Percentiles rank a stretch among this genome's conserved stretches.
Evolutionary conservation across 139 green algal genomes (phyloP).

Genomic region (Zygnema cylindricum): DNA sequence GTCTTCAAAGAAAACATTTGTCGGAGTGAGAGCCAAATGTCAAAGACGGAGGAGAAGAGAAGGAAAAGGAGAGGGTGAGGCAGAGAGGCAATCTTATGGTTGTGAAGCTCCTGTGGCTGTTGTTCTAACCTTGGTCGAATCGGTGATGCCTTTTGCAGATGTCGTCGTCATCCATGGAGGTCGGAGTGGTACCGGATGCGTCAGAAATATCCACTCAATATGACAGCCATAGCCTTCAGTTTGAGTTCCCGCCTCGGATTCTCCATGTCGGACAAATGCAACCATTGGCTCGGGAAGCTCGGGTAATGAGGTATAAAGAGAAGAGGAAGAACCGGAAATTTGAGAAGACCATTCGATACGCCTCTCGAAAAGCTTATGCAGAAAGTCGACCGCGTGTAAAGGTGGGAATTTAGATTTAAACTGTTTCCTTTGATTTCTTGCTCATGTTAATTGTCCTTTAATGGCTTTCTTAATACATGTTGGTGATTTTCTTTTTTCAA

Average conservation of each 20-base stretch:
- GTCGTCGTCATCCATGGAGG: constrained; percentile 45
- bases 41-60: too few species aligned
- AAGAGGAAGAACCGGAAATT: constrained; percentile 82
- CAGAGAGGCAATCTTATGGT: too few species aligned
- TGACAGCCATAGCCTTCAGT: constrained; percentile 6
- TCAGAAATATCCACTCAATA: constrained; percentile 38
- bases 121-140: background rate
- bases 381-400: constrained; percentile 86
- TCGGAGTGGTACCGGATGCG: constrained; percentile 28
- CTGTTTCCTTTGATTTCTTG: background rate
- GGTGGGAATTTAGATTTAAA: constrained; percentile 39
- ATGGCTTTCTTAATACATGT: background rate
- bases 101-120: background rate
- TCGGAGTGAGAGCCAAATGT: too few species aligned
- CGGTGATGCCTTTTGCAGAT: constrained; percentile 13
- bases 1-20: too few species aligned
- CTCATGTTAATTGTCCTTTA: background rate
- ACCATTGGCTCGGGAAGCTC: constrained; percentile 51
- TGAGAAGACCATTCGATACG: constrained; percentile 87
- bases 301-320: constrained; percentile 72
- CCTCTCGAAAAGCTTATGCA: constrained; percentile 83
- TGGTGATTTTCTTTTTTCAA: background rate
- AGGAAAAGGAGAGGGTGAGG: too few species aligned
- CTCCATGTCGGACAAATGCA: constrained; percentile 40
- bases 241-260: constrained; percentile 38